Conservation (phyloP, 202 grass and related monocot genomes). For the Setaria viridis region DNA sequence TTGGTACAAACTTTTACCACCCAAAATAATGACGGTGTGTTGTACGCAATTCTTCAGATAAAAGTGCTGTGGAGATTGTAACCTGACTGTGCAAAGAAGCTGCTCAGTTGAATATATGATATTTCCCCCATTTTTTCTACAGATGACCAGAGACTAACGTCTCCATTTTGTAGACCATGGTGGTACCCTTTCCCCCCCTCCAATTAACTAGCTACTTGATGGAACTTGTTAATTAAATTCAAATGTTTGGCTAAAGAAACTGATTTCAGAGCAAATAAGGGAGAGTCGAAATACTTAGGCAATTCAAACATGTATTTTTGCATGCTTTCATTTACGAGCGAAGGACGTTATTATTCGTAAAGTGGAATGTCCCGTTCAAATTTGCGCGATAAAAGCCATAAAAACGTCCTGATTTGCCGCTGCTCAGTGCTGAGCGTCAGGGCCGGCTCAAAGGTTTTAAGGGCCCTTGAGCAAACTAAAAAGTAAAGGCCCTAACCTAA, state of each 20-base stretch:
- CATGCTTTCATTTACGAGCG: background rate
- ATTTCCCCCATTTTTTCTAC: background rate
- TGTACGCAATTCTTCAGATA: background rate
- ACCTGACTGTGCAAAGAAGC: slow-evolving; percentile 9
- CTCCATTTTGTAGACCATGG: too few species aligned
- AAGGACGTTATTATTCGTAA: background rate
- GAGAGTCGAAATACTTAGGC: background rate
- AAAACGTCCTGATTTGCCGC: background rate
- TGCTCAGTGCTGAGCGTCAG: too few species aligned
- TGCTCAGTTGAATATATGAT: background rate
- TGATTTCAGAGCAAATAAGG: background rate
- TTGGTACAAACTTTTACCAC: slow-evolving; percentile 2
- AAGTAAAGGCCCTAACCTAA: too few species aligned
- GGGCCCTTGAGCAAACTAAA: too few species aligned
- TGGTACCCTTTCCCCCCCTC: too few species aligned
- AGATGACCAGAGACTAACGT: too few species aligned
- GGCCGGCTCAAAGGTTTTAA: too few species aligned
- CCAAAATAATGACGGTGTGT: slow-evolving; percentile 32
- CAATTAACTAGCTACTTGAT: too few species aligned
- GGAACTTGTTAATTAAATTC: background rate
- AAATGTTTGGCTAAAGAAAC: background rate
- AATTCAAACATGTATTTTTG: background rate
- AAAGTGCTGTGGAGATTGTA: background rate
- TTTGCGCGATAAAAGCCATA: background rate
- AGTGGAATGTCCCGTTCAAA: background rate